phyloP scores from a whole-genome alignment of 305 asterid species.

The Nicotiana rustica region DNA sequence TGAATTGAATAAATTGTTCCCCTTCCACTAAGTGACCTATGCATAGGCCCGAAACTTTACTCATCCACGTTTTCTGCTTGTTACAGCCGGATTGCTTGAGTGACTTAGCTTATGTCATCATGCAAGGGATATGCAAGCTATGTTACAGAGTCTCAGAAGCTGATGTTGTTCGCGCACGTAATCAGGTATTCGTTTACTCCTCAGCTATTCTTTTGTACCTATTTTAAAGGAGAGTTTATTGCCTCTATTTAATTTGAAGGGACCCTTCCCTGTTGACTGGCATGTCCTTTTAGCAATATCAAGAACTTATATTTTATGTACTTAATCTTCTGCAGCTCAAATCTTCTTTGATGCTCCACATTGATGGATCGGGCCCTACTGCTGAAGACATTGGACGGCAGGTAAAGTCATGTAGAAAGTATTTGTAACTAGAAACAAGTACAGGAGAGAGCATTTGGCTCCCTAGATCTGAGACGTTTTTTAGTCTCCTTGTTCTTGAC shows the following conservation, averaged over 20 bases:
- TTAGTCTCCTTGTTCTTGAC: neutral
- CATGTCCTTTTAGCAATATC: conserved; percentile 30
- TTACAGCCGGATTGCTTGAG: conserved; percentile 90
- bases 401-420: conserved; percentile 48
- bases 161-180: conserved; percentile 90
- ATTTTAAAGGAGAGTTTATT: neutral
- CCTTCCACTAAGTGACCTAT: neutral
- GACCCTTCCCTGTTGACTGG: neutral
- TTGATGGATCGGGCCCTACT: conserved; percentile 87
- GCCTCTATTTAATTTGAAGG: neutral
- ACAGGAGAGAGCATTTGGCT: neutral
- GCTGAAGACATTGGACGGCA: conserved; percentile 98
- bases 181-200: conserved; percentile 60
- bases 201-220: neutral
- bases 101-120: conserved; percentile 82
- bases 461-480: neutral
- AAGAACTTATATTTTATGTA: conserved; percentile 8
- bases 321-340: conserved; percentile 67
- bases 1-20: neutral
- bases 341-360: conserved; percentile 89
- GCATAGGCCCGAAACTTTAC: neutral
- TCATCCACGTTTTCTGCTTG: conserved; percentile 28
- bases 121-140: conserved; percentile 78
- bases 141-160: conserved; percentile 83
- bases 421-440: conserved; percentile 14